A percentile compares a stretch with the other conserved stretches of the same genome.
phyloP scores from a whole-genome alignment of 1,284 basidiomycete genomes.

The Cutaneotrichosporon curvatum region DNA sequence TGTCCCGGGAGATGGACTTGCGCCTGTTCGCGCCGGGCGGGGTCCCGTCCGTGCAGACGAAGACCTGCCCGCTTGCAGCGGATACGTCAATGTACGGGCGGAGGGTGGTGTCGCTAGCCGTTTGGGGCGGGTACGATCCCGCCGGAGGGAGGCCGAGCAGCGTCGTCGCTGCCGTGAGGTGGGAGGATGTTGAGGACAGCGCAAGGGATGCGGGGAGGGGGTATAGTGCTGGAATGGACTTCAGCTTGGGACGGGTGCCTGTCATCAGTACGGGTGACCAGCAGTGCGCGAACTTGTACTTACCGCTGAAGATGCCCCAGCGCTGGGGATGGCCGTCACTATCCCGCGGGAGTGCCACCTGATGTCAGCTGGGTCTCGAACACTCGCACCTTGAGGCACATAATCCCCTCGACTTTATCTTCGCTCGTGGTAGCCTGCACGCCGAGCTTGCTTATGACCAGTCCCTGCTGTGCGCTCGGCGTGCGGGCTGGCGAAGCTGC shows the following conservation, averaged over 20 bases:
- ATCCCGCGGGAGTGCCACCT: conserved; percentile 31
- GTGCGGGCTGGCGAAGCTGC: not conserved
- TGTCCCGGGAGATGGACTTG: not conserved
- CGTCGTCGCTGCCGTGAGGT: conserved; percentile 17
- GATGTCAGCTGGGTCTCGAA: conserved; percentile 1
- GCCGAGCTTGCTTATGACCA: conserved; percentile 32
- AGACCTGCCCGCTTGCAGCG: conserved; percentile 31
- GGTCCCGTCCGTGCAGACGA: conserved; percentile 23
- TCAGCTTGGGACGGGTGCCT: conserved; percentile 20
- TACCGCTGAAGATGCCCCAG: conserved; percentile 32
- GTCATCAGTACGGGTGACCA: not conserved
- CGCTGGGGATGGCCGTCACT: conserved; percentile 16
- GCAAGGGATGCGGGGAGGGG: conserved; percentile 25
- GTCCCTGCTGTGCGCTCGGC: conserved; percentile 17
- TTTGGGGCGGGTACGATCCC: conserved; percentile 20
- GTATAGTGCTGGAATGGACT: conserved; percentile 27
- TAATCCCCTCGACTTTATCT: conserved; percentile 21
- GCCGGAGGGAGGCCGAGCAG: conserved; percentile 23
- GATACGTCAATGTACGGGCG: conserved; percentile 31
- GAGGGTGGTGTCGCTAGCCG: not conserved
- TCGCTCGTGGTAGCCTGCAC: conserved; percentile 25
- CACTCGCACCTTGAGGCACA: conserved; percentile 32
- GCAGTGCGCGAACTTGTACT: conserved; percentile 2
- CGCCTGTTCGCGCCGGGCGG: conserved; percentile 4
- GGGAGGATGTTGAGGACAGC: not conserved